Percentiles rank a stretch among this genome's conserved stretches.
phyloP scores from a whole-genome alignment of 1,284 basidiomycete genomes.

The Trichosporon sp. region DNA sequence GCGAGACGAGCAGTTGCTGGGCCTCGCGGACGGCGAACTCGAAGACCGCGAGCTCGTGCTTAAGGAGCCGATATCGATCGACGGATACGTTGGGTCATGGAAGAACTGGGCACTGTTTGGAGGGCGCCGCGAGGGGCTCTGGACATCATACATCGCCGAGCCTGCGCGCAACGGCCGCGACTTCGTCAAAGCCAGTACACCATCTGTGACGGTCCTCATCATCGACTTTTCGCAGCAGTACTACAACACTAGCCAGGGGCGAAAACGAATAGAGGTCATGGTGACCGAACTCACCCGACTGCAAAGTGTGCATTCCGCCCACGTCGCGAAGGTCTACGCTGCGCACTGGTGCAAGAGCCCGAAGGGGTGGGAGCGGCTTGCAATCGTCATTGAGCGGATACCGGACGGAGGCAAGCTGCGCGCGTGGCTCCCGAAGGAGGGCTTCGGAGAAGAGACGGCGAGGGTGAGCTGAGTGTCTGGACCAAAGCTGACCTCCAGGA shows the following conservation, averaged over 20 bases:
- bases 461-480: conserved; percentile 22
- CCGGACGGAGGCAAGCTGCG: conserved; percentile 36
- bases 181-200: conserved; percentile 50
- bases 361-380: conserved; percentile 43
- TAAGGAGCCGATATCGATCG: conserved; percentile 29
- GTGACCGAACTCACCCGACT: conserved; percentile 32
- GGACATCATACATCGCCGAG: conserved; percentile 45
- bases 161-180: conserved; percentile 50
- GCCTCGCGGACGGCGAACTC: conserved; percentile 37
- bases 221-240: conserved; percentile 44
- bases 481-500: conserved; percentile 21
- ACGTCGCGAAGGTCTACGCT: conserved; percentile 34
- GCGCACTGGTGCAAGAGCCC: conserved; percentile 40
- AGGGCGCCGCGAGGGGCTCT: conserved; percentile 36
- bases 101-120: conserved; percentile 39
- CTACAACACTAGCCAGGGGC: conserved; percentile 38
- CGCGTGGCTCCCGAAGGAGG: conserved; percentile 37
- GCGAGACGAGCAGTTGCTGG: conserved; percentile 28
- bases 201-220: conserved; percentile 36
- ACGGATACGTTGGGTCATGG: conserved; percentile 35
- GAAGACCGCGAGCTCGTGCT: conserved; percentile 34
- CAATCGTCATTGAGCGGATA: conserved; percentile 36
- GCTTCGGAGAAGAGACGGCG: conserved; percentile 38
- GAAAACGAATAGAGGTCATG: conserved; percentile 38
- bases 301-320: conserved; percentile 29